Evolutionary conservation across 1,139 yeast species (phyloP).

Genomic region (Blastobotrys buckinghamii): DNA sequence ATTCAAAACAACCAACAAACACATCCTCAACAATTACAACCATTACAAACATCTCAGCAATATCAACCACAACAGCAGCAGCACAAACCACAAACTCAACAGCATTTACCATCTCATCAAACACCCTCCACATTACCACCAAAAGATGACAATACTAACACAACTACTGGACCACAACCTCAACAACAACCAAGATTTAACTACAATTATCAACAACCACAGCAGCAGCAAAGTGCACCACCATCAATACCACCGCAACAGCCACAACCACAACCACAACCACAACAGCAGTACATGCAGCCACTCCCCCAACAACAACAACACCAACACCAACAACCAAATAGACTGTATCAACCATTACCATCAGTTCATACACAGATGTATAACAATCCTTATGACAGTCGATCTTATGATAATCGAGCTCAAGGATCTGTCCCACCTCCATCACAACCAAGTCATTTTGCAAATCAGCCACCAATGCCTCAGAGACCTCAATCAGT

Average conservation of each 20-base stretch:
- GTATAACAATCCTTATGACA: no score
- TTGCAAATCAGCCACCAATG: slow-evolving; percentile 4
- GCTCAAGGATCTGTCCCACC: slow-evolving; percentile 5
- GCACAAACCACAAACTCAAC: neutral
- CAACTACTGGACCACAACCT: neutral
- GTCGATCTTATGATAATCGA: slow-evolving; percentile 9
- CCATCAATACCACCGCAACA: neutral
- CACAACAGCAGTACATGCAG: neutral
- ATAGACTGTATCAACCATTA: slow-evolving; percentile 14
- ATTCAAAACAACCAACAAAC: neutral
- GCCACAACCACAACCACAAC: neutral
- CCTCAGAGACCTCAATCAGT: slow-evolving; percentile 19
- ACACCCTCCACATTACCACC: neutral
- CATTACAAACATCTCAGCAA: neutral
- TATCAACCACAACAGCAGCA: neutral
- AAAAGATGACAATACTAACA: no score
- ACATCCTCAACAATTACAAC: neutral
- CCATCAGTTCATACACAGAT: neutral
- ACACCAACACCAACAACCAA: slow-evolving; percentile 3
- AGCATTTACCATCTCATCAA: neutral
- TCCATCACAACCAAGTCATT: slow-evolving; percentile 9
- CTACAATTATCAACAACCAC: neutral
- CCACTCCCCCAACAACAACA: neutral
- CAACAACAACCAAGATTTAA: neutral
- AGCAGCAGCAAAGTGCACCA: neutral